Conservation (phyloP, 2,329 filamentous ascomycete species). For the Ilyonectria sp. region DNA sequence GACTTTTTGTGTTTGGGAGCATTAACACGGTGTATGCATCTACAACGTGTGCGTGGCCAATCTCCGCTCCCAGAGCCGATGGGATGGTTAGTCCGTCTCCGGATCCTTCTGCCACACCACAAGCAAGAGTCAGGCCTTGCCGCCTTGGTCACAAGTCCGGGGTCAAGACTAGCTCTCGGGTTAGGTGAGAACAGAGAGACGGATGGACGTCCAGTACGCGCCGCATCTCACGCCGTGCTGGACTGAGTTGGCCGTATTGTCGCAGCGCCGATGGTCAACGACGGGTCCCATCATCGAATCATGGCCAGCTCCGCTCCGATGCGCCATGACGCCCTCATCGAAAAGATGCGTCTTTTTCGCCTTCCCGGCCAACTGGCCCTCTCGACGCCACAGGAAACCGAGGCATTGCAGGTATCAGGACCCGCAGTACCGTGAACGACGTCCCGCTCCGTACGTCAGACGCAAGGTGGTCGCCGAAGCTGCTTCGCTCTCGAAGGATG, state of each 20-base stretch:
- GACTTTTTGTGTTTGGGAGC: background rate
- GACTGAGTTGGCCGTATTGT: background rate
- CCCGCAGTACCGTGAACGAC: conserved; percentile 22
- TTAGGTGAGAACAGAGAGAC: background rate
- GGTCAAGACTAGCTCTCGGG: background rate
- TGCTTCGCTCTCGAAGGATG: background rate
- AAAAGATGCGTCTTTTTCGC: conserved; percentile 14
- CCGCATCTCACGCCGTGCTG: background rate
- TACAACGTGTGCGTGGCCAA: conserved; percentile 11
- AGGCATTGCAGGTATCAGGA: conserved; percentile 6
- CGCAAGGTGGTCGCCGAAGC: conserved; percentile 12
- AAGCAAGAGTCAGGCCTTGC: background rate
- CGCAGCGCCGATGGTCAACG: background rate
- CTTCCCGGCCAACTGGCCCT: conserved; percentile 8
- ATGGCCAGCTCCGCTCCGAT: conserved; percentile 7
- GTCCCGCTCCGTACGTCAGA: conserved; percentile 32
- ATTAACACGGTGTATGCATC: conserved; percentile 15
- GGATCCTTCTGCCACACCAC: conserved; percentile 1
- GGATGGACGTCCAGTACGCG: background rate
- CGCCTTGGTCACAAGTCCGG: conserved; percentile 1
- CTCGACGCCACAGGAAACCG: conserved; percentile 9
- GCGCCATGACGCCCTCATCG: conserved; percentile 23
- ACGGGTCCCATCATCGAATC: background rate
- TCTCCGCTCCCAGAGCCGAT: conserved; percentile 26
- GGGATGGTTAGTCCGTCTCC: conserved; percentile 18